Base-by-base conservation (phyloP, 306 rosid species). In the Mimosa bimucronata region DNA sequence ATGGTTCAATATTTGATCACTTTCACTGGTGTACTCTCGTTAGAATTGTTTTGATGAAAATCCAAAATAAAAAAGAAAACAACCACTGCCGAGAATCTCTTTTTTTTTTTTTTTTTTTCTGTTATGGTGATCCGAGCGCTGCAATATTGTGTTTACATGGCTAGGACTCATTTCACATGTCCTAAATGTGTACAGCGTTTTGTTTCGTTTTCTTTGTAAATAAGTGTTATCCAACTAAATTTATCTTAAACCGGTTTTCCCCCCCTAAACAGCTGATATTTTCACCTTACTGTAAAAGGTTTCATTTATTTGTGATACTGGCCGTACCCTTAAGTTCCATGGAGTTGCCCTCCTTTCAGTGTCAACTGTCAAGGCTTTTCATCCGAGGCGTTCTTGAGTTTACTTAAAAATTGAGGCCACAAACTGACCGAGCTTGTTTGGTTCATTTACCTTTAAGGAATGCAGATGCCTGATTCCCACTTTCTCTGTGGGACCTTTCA, bases 311-410 rank as follows among this genome's bases (percentile, higher is more conserved):
- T 67, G 73, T 67, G 15, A 67, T 67, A 10, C 31, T 67, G 73
- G 29, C 68, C 9, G 23, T 50, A 55, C 44, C 58, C 11, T 41
- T n/a, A n/a, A 52, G 44, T 62, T 74, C 55, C 57, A 55, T 73
- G 77, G 44, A 57, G 60, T 75, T 68, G n/a, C 55, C 77, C 57
- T 68, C 73, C 7, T 8, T 65, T 42, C 31, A n/a, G 16, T 41
- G 18, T 66, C 62, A 66, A 30, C 37, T 74, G 37, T 66, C 73
- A 40, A 52, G 79, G 62, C n/a, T 71, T 68, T 74, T 65, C 25
- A 48, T 75, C 53, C 66, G 68, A 18, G 67, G 64, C 60, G 48
- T 74, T 77, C 42, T 67, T 37, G 30, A 37, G 14, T 60, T 74
- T 55, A 76, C 50, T 29, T 57, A 30, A 6, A 76, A 85, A 70